These are phyloP conservation scores for Panaeolus papilionaceus DNA, from an alignment of 768 basidiomycete species.

Conservation along the genomic window DNA sequence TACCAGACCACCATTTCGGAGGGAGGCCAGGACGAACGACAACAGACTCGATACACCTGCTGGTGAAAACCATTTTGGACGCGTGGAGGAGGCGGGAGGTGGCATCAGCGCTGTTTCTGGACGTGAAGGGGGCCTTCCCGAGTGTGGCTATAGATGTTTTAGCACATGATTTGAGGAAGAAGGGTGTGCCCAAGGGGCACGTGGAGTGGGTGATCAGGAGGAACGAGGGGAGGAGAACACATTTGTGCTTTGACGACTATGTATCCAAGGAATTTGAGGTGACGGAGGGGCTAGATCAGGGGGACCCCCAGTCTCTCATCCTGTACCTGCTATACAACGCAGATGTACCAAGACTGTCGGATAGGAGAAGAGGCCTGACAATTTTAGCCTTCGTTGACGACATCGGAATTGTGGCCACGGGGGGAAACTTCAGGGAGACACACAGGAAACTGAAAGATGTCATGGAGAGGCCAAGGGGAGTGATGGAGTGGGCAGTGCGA, in stretches of 20 bases:
- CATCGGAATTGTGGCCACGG: slow-evolving; percentile 20
- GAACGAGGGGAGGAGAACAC: slow-evolving; percentile 22
- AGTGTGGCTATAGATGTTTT: slow-evolving; percentile 31
- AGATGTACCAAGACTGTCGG: no score
- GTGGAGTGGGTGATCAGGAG: slow-evolving; percentile 24
- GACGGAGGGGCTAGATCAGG: slow-evolving; percentile 12
- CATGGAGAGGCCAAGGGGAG: slow-evolving; percentile 20
- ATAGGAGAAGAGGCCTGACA: no score
- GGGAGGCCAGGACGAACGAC: slow-evolving; percentile 34
- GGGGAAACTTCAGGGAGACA: slow-evolving; percentile 18
- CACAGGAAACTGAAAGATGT: slow-evolving; percentile 8
- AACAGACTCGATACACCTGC: slow-evolving; percentile 35
- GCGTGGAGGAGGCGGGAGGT: slow-evolving; percentile 35
- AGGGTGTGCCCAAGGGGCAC: slow-evolving; percentile 27
- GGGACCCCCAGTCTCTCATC: no score
- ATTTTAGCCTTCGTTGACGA: no score
- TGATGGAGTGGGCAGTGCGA: slow-evolving; percentile 18
- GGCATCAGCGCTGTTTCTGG: slow-evolving; percentile 34
- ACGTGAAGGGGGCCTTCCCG: slow-evolving; percentile 47
- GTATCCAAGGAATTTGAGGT: slow-evolving; percentile 15
- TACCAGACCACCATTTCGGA: slow-evolving; percentile 34
- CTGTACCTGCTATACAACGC: no score
- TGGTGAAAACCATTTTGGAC: slow-evolving; percentile 39
- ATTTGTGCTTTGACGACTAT: slow-evolving; percentile 18
- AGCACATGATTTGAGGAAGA: slow-evolving; percentile 32